Evolutionary conservation across 2,329 filamentous ascomycete genomes (phyloP), one percentile per base, ranked within the genome.

Genomic region (Fusarium napiforme): DNA sequence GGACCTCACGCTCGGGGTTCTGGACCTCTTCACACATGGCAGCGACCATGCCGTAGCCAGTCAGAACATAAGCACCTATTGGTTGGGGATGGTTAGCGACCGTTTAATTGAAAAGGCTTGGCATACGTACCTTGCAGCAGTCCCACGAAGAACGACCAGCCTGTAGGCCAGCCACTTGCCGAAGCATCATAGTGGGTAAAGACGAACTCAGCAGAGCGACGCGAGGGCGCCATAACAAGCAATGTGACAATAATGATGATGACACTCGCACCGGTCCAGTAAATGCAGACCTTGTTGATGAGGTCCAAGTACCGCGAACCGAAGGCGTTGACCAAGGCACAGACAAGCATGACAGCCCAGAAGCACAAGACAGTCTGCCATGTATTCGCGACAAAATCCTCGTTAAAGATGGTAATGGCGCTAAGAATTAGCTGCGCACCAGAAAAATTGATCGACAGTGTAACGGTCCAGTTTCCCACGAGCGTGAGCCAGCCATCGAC

Each of bases 321-420:
- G 73, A 93, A 92, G 11, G 90, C 89, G 73, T 94, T 94, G 80
- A 94, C 84, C 60, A 89, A 67, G 69, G 93, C 91, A 47, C 90
- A 91, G 23, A 88, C 82, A 37, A 91, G 69, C 68, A 90, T 92
- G 76, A 91, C 91, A 23, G 84, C 91, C 75, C 92, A 88, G 81
- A 94, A 94, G 72, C 93, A 92, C 50, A 94, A 83, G 78, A 94
- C 93, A 63, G 93, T 91, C 80, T 94, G 92, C 91, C 92, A 94
- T 28, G 87, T 77, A 73, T 91, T 83, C 7, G 89, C 77, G 45
- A 85, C 84, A 77, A 91, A 94, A 69, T 82, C 84, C 9, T 89
- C 85, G 74, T 92, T 83, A 79, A 91, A 89, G 63, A 94, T 83
- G n/a, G 88, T 86, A 64, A 93, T 91, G 59, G 92, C 87, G 59